Evolutionary conservation across 2,329 filamentous ascomycete species (phyloP).

Genomic region (Beauveria australis): DNA sequence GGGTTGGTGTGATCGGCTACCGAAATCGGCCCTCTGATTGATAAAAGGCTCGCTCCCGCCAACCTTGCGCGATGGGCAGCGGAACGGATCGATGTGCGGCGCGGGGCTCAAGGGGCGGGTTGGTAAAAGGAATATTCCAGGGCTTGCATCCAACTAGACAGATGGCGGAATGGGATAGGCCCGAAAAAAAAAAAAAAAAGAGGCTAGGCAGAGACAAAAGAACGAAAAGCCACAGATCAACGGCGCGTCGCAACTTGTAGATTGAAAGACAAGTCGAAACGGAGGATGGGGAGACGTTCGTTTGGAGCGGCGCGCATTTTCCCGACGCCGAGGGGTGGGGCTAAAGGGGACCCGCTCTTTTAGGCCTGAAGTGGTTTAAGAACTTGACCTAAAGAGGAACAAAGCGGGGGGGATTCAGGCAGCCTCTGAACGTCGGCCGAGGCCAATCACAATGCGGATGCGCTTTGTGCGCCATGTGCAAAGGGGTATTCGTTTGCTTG

Average conservation of each 20-base stretch:
- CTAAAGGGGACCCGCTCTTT: background rate
- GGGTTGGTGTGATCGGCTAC: background rate
- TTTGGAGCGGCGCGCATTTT: background rate
- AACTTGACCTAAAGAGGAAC: background rate
- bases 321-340: background rate
- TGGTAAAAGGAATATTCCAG: too few relatives aligned
- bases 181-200: too few relatives aligned
- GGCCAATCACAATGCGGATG: background rate
- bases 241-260: background rate
- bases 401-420: slow-evolving; percentile 2
- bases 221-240: background rate
- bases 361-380: background rate
- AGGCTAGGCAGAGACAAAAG: background rate
- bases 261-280: background rate
- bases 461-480: background rate
- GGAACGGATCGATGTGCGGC: background rate
- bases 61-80: background rate
- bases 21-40: background rate
- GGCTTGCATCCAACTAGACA: too few relatives aligned
- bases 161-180: too few relatives aligned
- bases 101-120: too few relatives aligned
- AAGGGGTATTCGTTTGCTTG: background rate
- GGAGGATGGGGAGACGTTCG: background rate
- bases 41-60: background rate
- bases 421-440: background rate